phyloP scores from a whole-genome alignment of 1,284 basidiomycete genomes.

The Apiotrichum akiyoshidainum region DNA sequence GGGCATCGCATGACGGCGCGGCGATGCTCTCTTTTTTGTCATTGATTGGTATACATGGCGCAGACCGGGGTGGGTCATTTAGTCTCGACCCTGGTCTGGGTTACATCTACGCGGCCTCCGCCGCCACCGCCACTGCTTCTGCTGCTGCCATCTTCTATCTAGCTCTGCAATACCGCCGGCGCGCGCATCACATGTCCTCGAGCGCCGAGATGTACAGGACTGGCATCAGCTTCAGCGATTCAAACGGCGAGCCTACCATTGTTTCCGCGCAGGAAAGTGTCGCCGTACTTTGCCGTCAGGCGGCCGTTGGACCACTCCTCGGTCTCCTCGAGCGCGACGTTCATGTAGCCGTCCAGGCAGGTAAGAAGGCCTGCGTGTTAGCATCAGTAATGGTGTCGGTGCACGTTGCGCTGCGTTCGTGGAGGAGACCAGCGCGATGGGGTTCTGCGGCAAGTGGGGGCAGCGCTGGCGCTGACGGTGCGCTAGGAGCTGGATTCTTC shows the following conservation, averaged over 20 bases:
- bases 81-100: no score
- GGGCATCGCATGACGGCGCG: no score
- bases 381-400: neutral
- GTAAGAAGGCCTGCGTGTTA: slow-evolving; percentile 72
- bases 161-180: neutral
- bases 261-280: slow-evolving; percentile 93
- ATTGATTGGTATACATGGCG: no score
- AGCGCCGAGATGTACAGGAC: no score
- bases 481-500: no score
- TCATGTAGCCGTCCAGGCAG: slow-evolving; percentile 98
- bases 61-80: no score
- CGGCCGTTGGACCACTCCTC: slow-evolving; percentile 87
- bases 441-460: no score
- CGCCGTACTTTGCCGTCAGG: slow-evolving; percentile 84
- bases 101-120: neutral
- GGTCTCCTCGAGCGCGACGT: slow-evolving; percentile 95
- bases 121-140: neutral
- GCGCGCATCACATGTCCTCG: no score
- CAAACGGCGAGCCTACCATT: slow-evolving; percentile 75
- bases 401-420: neutral
- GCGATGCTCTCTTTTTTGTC: no score
- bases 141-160: neutral
- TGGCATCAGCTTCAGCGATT: no score
- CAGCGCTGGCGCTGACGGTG: no score
- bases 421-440: slow-evolving; percentile 1